phyloP scores from a whole-genome alignment of 148 eudicot genomes.

The Persicaria tinctoria region DNA sequence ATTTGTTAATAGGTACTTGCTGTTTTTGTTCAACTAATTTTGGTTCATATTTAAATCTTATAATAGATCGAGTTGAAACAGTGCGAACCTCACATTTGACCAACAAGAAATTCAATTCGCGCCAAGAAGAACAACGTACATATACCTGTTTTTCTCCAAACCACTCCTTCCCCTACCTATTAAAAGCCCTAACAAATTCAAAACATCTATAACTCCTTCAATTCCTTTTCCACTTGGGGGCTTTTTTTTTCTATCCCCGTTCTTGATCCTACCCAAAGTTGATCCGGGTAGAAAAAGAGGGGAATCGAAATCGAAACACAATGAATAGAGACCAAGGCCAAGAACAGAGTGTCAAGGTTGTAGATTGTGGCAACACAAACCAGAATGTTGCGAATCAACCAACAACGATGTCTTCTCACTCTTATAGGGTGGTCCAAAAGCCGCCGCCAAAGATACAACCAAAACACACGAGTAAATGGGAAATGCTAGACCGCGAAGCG shows the following conservation, averaged over 20 bases:
- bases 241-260: neutral
- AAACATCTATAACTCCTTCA: neutral
- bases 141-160: neutral
- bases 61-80: neutral
- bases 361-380: neutral
- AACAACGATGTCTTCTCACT: neutral
- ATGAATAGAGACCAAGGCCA: neutral
- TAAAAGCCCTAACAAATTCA: neutral
- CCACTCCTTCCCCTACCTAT: neutral
- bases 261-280: neutral
- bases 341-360: neutral
- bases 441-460: neutral
- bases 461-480: neutral
- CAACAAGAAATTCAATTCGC: neutral
- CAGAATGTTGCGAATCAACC: neutral
- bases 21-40: no score
- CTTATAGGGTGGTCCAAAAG: neutral
- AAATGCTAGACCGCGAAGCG: constrained; percentile 1
- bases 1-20: no score
- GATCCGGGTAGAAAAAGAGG: neutral
- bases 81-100: neutral
- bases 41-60: no score
- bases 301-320: neutral
- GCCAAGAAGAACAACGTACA: neutral
- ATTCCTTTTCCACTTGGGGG: neutral